Evolutionary conservation across 2,329 filamentous ascomycete species (phyloP).

Genomic region (Colletotrichum incanum): DNA sequence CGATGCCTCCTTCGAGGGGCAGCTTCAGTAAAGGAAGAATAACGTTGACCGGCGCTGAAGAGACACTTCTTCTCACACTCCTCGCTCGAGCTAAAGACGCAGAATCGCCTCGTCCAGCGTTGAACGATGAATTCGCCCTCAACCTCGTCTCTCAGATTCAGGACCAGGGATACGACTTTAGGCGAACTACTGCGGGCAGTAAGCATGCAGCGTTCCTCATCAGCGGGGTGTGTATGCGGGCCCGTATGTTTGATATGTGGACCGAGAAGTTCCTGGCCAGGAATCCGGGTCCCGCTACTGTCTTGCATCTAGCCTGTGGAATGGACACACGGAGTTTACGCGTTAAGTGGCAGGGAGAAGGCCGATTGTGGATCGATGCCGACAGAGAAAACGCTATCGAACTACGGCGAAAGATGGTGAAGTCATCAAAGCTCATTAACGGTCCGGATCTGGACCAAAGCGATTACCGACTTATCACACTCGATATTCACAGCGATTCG

Average conservation of each 20-base stretch:
- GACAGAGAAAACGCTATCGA: slow-evolving; percentile 54
- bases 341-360: slow-evolving; percentile 32
- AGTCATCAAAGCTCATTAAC: slow-evolving; percentile 22
- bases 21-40: slow-evolving; percentile 24
- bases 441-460: not conserved
- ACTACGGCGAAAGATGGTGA: slow-evolving; percentile 48
- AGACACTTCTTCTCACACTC: slow-evolving; percentile 42
- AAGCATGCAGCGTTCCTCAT: not conserved
- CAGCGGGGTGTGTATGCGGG: slow-evolving; percentile 15
- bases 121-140: slow-evolving; percentile 36
- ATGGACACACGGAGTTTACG: slow-evolving; percentile 50
- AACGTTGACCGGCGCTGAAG: slow-evolving; percentile 34
- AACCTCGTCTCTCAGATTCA: slow-evolving; percentile 22
- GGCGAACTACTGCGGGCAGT: slow-evolving; percentile 15
- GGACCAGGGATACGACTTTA: slow-evolving; percentile 31
- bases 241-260: slow-evolving; percentile 46
- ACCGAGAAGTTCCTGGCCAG: slow-evolving; percentile 46
- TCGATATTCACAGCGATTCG: slow-evolving; percentile 46
- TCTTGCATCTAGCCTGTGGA: slow-evolving; percentile 51
- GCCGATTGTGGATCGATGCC: slow-evolving; percentile 53
- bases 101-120: slow-evolving; percentile 22
- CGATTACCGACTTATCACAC: slow-evolving; percentile 47
- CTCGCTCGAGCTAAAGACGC: slow-evolving; percentile 37
- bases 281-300: slow-evolving; percentile 46
- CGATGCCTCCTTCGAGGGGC: slow-evolving; percentile 14